phyloP scores from a whole-genome alignment of 2,329 filamentous ascomycete species.

The Venturia aucupariae region DNA sequence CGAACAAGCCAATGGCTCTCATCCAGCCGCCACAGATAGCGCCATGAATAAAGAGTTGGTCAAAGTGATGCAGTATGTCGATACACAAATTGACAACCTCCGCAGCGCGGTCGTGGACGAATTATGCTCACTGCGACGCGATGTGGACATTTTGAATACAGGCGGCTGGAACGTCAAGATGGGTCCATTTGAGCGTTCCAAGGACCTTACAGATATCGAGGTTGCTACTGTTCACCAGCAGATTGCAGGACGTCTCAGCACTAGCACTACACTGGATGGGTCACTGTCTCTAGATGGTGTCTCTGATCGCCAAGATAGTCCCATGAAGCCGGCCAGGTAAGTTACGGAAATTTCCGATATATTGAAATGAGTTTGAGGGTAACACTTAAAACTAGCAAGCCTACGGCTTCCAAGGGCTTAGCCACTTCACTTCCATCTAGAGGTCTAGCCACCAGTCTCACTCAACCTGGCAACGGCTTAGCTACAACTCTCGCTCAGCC shows the following conservation, averaged over 20 bases:
- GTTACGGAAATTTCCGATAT: neutral
- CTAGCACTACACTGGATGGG: neutral
- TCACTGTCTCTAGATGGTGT: neutral
- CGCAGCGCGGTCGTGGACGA: slow-evolving; percentile 9
- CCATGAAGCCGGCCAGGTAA: neutral
- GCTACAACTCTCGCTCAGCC: neutral
- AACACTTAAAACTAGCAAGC: neutral
- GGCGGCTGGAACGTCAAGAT: slow-evolving; percentile 19
- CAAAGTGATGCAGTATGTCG: neutral
- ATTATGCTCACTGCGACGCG: slow-evolving; percentile 18
- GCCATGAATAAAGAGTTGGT: neutral
- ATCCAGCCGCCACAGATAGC: neutral
- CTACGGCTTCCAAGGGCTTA: neutral
- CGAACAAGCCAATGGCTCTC: neutral
- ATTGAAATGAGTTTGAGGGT: neutral
- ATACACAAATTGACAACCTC: neutral
- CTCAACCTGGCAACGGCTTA: neutral
- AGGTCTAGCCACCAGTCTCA: neutral
- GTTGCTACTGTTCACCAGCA: neutral
- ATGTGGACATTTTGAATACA: slow-evolving; percentile 20
- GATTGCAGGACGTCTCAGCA: neutral
- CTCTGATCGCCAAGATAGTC: neutral
- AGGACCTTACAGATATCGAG: neutral
- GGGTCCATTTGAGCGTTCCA: slow-evolving; percentile 15
- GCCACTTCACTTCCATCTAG: slow-evolving; percentile 1